Evolutionary conservation across 768 basidiomycete species (phyloP).

Genomic region (Xerocomellus dryophilus): DNA sequence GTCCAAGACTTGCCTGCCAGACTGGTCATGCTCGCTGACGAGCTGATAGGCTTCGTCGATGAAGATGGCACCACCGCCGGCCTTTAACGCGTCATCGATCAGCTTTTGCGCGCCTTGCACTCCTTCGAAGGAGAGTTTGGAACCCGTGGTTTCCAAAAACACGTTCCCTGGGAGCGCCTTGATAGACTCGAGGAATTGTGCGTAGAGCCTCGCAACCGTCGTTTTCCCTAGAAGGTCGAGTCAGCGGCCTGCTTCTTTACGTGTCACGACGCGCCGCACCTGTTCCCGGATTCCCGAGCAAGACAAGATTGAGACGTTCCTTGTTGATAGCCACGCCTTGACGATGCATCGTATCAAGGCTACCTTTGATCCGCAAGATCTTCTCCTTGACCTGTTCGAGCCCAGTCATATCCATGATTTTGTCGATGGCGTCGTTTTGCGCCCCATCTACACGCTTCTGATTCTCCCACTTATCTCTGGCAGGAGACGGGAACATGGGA

Average conservation of each 20-base stretch:
- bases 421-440: constrained; percentile 53
- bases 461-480: constrained; percentile 52
- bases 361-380: constrained; percentile 56
- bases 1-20: constrained; percentile 61
- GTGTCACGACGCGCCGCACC: constrained; percentile 37
- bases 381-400: constrained; percentile 63
- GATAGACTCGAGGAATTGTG: constrained; percentile 57
- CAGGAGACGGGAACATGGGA: constrained; percentile 31
- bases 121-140: constrained; percentile 57
- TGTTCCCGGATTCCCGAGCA: constrained; percentile 74
- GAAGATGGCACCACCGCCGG: constrained; percentile 66
- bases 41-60: constrained; percentile 77
- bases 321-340: constrained; percentile 51
- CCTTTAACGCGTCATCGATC: constrained; percentile 48
- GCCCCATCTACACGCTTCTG: constrained; percentile 56
- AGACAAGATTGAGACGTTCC: constrained; percentile 58
- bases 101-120: constrained; percentile 50
- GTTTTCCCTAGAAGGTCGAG: constrained; percentile 52
- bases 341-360: constrained; percentile 52
- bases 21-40: constrained; percentile 43
- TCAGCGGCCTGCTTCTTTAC: background rate
- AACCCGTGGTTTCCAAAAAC: constrained; percentile 65
- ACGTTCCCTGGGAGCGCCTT: constrained; percentile 49
- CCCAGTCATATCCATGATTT: constrained; percentile 67
- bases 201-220: constrained; percentile 64